Evolutionary conservation across 2,329 filamentous ascomycete species (phyloP), one percentile per base, ranked within the genome.

Genomic region (Tolypocladium tundrense): DNA sequence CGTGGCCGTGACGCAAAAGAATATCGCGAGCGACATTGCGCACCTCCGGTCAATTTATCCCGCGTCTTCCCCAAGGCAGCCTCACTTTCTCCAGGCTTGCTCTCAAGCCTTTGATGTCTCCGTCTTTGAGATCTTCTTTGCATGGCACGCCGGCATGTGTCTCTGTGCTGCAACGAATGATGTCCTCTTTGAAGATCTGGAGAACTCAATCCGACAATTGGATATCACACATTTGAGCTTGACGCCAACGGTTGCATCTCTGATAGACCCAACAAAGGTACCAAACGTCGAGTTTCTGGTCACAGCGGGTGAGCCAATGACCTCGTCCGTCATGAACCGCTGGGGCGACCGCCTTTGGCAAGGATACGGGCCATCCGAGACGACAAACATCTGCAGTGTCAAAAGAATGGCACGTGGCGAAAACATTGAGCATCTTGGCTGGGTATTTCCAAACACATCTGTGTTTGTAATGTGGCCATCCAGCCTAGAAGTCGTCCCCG

Each of bases 121-220:
- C 0, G 88, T 95, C 0, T 95, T 95, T 67, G 91, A 96, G 66
- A 92, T 95, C 16, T 93, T 96, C 69, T 95, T 90, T 65, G 78
- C 90, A 0, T 95, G 91, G 88, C 81, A 82, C 53, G 79, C 80
- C 40, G 90, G 90, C 4, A 90, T 93, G 76, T 88, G 87, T 60
- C 76, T 96, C 14, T 96, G 89, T 67, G 83, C 88, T 2, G 87
- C 85, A 0, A 81, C 78, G 0, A 91, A 92, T 63, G 88, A 94
- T 64, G 80, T 83, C 1, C 72, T 95, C 0, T 90, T 93, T 65
- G 78, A 78, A 43, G 85, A 95, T 64, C 75, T 95, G 10, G 88
- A 91, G 68, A 70, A 74, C 24, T 77, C 84, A 0, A 88, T 95
- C 57, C 78, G 84, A 3, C 67, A 70, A 1, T 72, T 95, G 21